Base-by-base conservation (phyloP, 2,329 filamentous ascomycete genomes). In the Aureobasidium vineae region DNA sequence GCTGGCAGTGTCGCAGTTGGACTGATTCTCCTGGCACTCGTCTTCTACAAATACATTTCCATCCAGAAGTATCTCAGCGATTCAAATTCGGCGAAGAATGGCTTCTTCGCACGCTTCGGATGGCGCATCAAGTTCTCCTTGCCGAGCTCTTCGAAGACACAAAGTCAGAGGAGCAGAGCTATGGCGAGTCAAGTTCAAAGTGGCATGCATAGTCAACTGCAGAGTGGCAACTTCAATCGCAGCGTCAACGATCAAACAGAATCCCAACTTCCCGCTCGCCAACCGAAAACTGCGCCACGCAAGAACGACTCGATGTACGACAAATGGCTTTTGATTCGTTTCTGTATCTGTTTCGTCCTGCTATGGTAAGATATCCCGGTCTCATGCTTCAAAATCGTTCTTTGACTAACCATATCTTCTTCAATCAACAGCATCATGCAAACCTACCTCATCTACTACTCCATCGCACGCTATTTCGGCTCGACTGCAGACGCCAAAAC, bases 241-340 rank as follows among this genome's bases (percentile, higher is more conserved):
- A 59, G 54, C 31, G n/a, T 28, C 28, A 38, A 50, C 45, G 21
- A 63, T 16, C 28, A 50, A 15, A 63, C 43, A 21, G 49, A 23
- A 7, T 43, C 61, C 2, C 61, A 64, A 8, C 19, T 63, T 11
- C 61, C 61, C 21, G 49, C 11, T 23, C 28, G 36, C 26, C 16
- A 64, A 23, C 8, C 21, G 33, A 33, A 23, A 21, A 23, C 57
- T 33, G 28, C 19, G 1, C 3, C 13, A 4, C 33, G 45, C 36
- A 64, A 54, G n/a, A 49, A 64, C 21, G 40, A 43, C 6, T 43
- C 47, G 0, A 64, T 49, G n/a, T 64, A 64, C 16, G 68, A 69
- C 40, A 60, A 59, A 36, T 71, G 70, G 70, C 63, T 71, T 1
- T 19, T 71, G 15, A 40, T 70, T 38, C 70, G 70, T 43, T 71